phyloP scores from a whole-genome alignment of 2,329 filamentous ascomycete genomes.

The Epicoccum sorghinum region DNA sequence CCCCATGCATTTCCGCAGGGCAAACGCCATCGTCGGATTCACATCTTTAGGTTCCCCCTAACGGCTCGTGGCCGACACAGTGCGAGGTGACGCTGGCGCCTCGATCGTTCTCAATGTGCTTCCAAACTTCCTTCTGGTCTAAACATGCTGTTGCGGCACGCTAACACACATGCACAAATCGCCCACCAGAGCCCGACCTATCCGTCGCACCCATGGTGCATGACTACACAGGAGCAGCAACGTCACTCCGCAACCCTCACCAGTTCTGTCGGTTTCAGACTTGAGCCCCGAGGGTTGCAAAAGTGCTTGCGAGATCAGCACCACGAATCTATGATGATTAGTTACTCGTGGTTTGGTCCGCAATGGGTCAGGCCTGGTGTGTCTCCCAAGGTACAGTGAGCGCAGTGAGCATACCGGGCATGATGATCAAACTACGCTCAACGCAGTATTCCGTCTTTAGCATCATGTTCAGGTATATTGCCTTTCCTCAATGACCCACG shows the following conservation, averaged over 20 bases:
- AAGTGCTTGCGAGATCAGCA: background rate
- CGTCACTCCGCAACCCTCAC: background rate
- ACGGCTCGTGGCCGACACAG: constrained; percentile 9
- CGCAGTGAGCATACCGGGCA: too few relatives aligned
- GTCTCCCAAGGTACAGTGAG: too few relatives aligned
- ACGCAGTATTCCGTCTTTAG: too few relatives aligned
- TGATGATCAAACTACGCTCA: too few relatives aligned
- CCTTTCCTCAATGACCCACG: too few relatives aligned
- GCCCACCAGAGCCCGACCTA: background rate
- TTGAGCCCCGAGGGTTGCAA: background rate
- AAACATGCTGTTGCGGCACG: background rate
- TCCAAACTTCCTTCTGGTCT: background rate
- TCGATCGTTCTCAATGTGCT: background rate
- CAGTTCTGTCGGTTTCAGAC: too few relatives aligned
- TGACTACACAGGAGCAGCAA: background rate
- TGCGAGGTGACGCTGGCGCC: background rate
- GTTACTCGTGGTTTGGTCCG: too few relatives aligned
- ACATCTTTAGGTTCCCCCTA: constrained; percentile 5
- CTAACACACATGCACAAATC: background rate
- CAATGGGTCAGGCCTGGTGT: too few relatives aligned
- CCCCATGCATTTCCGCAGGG: constrained; percentile 18
- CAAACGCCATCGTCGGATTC: constrained; percentile 17
- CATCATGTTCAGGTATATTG: too few relatives aligned
- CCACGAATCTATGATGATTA: too few relatives aligned
- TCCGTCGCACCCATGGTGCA: background rate